Conservation (phyloP, 805 yeast species). For the Diddensiella caesifluorescens region DNA sequence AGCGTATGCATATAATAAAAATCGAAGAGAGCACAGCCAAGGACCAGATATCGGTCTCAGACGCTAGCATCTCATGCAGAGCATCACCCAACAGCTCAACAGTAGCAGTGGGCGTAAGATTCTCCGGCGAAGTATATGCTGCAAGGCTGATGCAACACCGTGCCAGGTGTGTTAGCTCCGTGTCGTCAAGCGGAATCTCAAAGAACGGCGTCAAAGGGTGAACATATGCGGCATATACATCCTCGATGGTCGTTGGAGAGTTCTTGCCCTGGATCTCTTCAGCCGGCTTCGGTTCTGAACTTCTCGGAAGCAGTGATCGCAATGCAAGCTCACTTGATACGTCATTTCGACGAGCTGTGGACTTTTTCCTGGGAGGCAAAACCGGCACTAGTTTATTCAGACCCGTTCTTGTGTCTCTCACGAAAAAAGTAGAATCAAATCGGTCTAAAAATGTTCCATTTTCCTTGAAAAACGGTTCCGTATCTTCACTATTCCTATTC, state of each 20-base stretch:
- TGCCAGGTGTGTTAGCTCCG: slow-evolving; percentile 1
- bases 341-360: background rate
- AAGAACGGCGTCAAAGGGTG: slow-evolving; percentile 13
- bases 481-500: background rate
- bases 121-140: slow-evolving; percentile 10
- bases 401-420: slow-evolving; percentile 1
- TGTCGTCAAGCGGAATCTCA: background rate
- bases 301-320: slow-evolving; percentile 2
- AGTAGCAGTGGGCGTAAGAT: slow-evolving; percentile 8
- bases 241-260: slow-evolving; percentile 3
- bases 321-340: background rate
- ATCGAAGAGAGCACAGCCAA: slow-evolving; percentile 8
- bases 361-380: background rate
- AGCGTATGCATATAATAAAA: slow-evolving; percentile 6
- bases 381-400: background rate
- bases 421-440: background rate
- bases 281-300: background rate
- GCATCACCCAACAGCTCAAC: slow-evolving; percentile 8
- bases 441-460: background rate
- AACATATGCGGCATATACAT: slow-evolving; percentile 8
- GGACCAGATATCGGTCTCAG: slow-evolving; percentile 11
- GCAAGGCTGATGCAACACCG: slow-evolving; percentile 14
- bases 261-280: background rate
- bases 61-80: slow-evolving; percentile 6
- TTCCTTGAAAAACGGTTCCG: background rate